Evolutionary conservation across 257 asterid species (phyloP).

Genomic region (Lantana camara): DNA sequence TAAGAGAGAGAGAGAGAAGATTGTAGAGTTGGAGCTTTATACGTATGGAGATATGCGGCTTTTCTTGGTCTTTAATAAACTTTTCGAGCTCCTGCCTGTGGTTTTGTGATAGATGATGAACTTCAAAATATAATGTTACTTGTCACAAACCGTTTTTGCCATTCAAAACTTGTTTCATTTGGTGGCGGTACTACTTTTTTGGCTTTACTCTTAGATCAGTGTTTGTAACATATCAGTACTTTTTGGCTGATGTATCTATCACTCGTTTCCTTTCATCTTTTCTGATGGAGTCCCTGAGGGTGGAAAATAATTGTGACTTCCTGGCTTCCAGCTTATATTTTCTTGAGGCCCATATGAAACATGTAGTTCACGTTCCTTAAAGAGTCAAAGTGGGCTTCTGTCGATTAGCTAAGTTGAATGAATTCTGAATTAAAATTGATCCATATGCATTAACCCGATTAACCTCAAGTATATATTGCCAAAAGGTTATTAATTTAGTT

Average conservation of each 20-base stretch:
- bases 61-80: conserved; percentile 36
- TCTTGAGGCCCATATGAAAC: too few species aligned
- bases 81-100: conserved; percentile 33
- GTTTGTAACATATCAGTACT: conserved; percentile 38
- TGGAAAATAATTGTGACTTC: neutral
- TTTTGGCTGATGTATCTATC: conserved; percentile 26
- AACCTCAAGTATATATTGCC: too few species aligned
- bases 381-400: too few species aligned
- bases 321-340: too few species aligned
- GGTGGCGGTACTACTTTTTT: conserved; percentile 29
- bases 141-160: conserved; percentile 21
- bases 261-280: conserved; percentile 12
- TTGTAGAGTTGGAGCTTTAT: conserved; percentile 12
- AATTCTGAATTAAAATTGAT: too few species aligned
- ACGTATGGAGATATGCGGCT: conserved; percentile 29
- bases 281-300: conserved; percentile 17
- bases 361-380: too few species aligned
- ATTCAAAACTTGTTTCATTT: conserved; percentile 24
- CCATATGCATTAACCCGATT: too few species aligned
- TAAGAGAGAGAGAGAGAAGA: conserved; percentile 39
- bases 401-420: too few species aligned
- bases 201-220: conserved; percentile 30
- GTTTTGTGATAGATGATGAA: conserved; percentile 34
- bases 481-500: too few species aligned
- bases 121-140: conserved; percentile 30